Base-by-base conservation (phyloP, 129 eudicot species). In the Centrapalus pauciflorus region DNA sequence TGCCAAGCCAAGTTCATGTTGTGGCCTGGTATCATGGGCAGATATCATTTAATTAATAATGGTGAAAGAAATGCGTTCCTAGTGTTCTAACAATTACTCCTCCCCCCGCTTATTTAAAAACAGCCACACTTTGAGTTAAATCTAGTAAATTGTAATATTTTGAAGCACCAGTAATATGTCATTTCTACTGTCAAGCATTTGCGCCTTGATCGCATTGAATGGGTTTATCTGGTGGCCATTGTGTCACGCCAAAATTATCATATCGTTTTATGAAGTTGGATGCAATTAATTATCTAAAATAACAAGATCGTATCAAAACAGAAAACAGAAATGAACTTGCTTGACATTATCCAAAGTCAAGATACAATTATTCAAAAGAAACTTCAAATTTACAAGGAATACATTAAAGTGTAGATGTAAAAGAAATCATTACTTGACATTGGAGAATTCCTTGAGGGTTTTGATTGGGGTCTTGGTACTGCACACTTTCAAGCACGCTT, bases 381-480 rank as follows among this genome's bases (percentile, higher is more conserved):
- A 66, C 54, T 21, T 54, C 4, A 20, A 54, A 29, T 46, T 23
- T 5, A 54, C 35, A 57, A 14, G 10, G 46, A n/a, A 74, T 13
- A 24, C 41, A 21, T 5, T 7, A 17, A 58, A 64, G 5, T 0
- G 13, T 24, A 34, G 5, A 33, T 24, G 7, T 12, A 27, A 8
- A 30, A 7, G 8, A 38, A 20, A 32, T 1, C 41, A 71, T 74
- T 75, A 93, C 98, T 93, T 89, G 84, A 93, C 76, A 21, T 78
- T 55, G 21, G 87, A 74, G 32, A 93, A 82, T 1, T 93, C 90
- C 48, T 84, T 86, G 23, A 86, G 87, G 57, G 89, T 83, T 64
- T 67, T 79, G 57, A 93, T 89, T 0, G 83, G 95, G 28, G 79
- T 57, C 54, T 86, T 88, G 70, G 77, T 80, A 38, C 71, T 65